Conservation (phyloP, 2,329 filamentous ascomycete species). For the Monilinia vaccinii-corymbosi region DNA sequence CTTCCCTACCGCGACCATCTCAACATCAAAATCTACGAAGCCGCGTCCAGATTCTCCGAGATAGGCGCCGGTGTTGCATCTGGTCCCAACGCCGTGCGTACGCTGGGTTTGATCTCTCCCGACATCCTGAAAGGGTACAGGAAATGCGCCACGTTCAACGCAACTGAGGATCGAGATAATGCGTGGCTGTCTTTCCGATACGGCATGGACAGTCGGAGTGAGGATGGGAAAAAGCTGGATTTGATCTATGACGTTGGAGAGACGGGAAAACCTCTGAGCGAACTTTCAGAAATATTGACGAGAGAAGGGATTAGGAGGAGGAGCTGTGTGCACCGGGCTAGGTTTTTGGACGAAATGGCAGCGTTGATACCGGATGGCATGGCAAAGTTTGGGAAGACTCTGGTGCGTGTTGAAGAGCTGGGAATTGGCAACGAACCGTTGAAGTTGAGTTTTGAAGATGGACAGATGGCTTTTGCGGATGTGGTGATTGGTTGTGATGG, state of each 20-base stretch:
- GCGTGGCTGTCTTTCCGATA: slow-evolving; percentile 16
- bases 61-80: slow-evolving; percentile 21
- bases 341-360: slow-evolving; percentile 3
- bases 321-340: slow-evolving; percentile 5
- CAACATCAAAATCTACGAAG: slow-evolving; percentile 18
- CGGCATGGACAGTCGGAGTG: background rate
- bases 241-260: background rate
- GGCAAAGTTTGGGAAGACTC: background rate
- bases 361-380: background rate
- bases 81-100: slow-evolving; percentile 13
- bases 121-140: slow-evolving; percentile 13
- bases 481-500: slow-evolving; percentile 55
- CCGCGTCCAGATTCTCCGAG: slow-evolving; percentile 14
- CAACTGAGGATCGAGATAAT: slow-evolving; percentile 15
- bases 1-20: slow-evolving; percentile 1
- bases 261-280: background rate
- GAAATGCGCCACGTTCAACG: slow-evolving; percentile 11
- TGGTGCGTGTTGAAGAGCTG: background rate
- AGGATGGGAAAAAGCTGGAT: background rate
- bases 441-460: slow-evolving; percentile 1
- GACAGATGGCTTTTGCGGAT: slow-evolving; percentile 28
- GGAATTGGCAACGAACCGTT: background rate
- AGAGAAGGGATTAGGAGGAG: background rate
- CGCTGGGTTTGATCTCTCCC: slow-evolving; percentile 15
- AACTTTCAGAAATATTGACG: background rate